Evolutionary conservation across 225 moss, liverwort and hornwort genomes (phyloP), one percentile per base, ranked within the genome.

Genomic region (Pleurozium schreberi): DNA sequence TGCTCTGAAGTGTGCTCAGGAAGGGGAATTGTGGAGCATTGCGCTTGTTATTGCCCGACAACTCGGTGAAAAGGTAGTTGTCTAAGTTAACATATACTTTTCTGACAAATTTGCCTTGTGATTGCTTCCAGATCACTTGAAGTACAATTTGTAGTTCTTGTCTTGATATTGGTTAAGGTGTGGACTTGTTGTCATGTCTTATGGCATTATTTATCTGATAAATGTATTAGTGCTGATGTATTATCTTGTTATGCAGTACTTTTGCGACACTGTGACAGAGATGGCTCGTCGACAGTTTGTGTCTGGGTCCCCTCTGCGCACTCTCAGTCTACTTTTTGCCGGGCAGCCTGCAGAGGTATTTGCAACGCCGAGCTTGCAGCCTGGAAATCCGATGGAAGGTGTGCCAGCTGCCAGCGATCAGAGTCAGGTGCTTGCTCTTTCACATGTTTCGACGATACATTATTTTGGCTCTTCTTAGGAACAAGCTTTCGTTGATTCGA

Each of bases 291-390:
- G 92, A 69, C 96, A 95, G 85, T 96, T 95, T 93, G 93, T 94
- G 60, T 93, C 93, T 38, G 97, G 96, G 60, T 96, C 95, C 85
- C 97, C 97, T 31, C 92, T 98, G 55, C 95, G 97, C 45, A 98
- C 97, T 18, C 93, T 96, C 73, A 95, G 94, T 91, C 93, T 98
- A 60, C 93, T 98, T 53, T 95, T 99, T 74, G 99, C 99, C 81
- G 99, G 99, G 76, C 98, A 97, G 92, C 96, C 95, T 83, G 97
- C 96, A 19, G 98, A 97, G 90, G 97, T 99, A 61, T 99, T 97
- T 91, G 93, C 91, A 89, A 92, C 92, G 43, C 88, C 91, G 75
- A 86, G 89, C 86, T 86, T 88, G 45, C 92, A 93, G 84, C 78
- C 85, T 79, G 89, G 90, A 68, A 91, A 95, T 79, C 68, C 83